Conservation (phyloP, 495 filamentous ascomycete genomes). For the Neurospora tetrasperma region DNA sequence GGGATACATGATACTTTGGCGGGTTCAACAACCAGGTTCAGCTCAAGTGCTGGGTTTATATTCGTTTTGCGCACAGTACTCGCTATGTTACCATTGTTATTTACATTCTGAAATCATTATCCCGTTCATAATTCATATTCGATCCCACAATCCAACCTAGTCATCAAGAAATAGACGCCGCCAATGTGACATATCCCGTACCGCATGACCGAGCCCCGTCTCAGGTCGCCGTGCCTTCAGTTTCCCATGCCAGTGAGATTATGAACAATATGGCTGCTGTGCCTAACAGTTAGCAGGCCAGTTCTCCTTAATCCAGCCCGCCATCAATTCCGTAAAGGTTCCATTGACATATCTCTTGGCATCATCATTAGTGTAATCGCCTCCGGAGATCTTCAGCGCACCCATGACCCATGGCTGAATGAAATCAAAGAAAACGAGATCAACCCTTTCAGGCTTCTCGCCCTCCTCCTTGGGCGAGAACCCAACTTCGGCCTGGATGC, state of each 20-base stretch:
- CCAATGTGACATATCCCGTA: neutral
- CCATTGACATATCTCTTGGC: conserved; percentile 56
- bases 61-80: neutral
- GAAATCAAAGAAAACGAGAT: conserved; percentile 86
- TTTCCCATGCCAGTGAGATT: too few relatives aligned
- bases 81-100: neutral
- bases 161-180: neutral
- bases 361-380: conserved; percentile 47
- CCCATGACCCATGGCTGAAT: conserved; percentile 68
- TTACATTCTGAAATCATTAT: neutral
- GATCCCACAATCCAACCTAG: neutral
- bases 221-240: neutral
- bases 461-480: conserved; percentile 36
- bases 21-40: neutral
- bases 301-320: conserved; percentile 66
- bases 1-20: neutral
- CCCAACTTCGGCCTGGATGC: conserved; percentile 55
- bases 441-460: conserved; percentile 55
- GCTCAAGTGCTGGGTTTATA: neutral
- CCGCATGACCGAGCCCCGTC: neutral
- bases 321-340: conserved; percentile 64
- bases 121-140: neutral
- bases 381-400: conserved; percentile 57
- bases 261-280: neutral
- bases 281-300: conserved; percentile 50